phyloP scores from a whole-genome alignment of 2,329 filamentous ascomycete genomes.

The Whalleya microplaca region DNA sequence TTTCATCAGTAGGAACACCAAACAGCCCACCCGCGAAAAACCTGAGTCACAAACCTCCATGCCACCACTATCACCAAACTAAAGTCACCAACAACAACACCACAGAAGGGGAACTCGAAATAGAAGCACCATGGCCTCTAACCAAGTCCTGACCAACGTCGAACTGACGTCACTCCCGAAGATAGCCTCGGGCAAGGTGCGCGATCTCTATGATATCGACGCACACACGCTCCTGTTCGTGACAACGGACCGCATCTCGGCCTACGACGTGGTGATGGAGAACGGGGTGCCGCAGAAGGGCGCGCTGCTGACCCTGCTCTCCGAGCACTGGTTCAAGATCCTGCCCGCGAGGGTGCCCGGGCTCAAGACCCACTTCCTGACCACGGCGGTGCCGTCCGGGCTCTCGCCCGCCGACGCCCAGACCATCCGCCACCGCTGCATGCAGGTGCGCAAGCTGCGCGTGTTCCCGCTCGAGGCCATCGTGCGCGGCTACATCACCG shows the following conservation, averaged over 20 bases:
- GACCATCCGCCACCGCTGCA: constrained; percentile 67
- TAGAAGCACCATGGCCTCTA: constrained; percentile 23
- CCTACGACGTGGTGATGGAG: constrained; percentile 70
- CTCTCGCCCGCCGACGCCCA: constrained; percentile 50
- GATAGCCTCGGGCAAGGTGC: constrained; percentile 64
- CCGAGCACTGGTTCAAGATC: constrained; percentile 59
- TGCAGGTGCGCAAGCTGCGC: constrained; percentile 75
- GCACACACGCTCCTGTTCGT: constrained; percentile 77
- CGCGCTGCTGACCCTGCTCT: constrained; percentile 50
- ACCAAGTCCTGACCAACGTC: constrained; percentile 30
- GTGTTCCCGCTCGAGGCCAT: constrained; percentile 83
- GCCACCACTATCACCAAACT: not conserved
- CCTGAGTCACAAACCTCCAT: not conserved
- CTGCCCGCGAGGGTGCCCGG: constrained; percentile 49
- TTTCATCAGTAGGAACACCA: constrained; percentile 5
- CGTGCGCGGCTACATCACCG: constrained; percentile 89
- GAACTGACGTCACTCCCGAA: constrained; percentile 37
- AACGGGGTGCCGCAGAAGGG: constrained; percentile 66
- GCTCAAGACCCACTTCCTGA: constrained; percentile 57
- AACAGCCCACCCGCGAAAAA: constrained; percentile 7
- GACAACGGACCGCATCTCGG: constrained; percentile 88
- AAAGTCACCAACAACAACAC: not conserved
- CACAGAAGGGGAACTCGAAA: not conserved
- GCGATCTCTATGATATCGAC: constrained; percentile 78
- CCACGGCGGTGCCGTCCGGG: constrained; percentile 29